Base-by-base conservation (phyloP, 1,284 basidiomycete genomes). In the Malassezia dermatis region DNA sequence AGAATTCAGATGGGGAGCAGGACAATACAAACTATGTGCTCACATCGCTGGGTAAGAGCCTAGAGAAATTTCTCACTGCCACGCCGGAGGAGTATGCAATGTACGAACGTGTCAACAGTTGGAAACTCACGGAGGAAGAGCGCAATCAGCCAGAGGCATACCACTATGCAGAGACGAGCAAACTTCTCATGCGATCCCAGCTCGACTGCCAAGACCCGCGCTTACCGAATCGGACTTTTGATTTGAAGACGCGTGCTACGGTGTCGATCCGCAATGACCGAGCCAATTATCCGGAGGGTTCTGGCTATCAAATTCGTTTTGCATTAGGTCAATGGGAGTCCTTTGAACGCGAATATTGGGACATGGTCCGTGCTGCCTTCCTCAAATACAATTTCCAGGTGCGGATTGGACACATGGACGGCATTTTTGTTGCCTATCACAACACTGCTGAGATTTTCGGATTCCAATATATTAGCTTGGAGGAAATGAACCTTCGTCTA, bases 361-460 rank as follows among this genome's bases (percentile, higher is more conserved):
- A 98, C 67, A 81, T 98, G 56, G 84, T 91, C 56, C 83, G 93
- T 4, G 85, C 88, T 3, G 90, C 89, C 0, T 93, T 96, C 78
- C 80, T 98, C 54, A 96, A 96, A 78, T 98, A 93, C 76, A 86
- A 82, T 64, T 88, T 96, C 78, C 93, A 98, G 80, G 91, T 82
- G 0, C 84, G 93, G 5, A 96, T 98, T 60, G 93, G 93, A 2
- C 83, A 86, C 69, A 98, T 98, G 93, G 91, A 96, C 69, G 93
- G 93, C 13, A 86, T 94, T 24, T 83, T 98, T 65, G 83, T 95
- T 27, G 88, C 90, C 8, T 95, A 94, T 73, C 93, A 98, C 75
- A 95, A 93, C 62, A 94, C 89, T 0, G 81, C 81, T 8, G 80
- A 82, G 13, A 82, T 93, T 53, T 93, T 91, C 68, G 93, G 93